A percentile compares a stretch with the other conserved stretches of the same genome.
Evolutionary conservation across 495 filamentous ascomycete genomes (phyloP).

Genomic region (Neurospora sp.): DNA sequence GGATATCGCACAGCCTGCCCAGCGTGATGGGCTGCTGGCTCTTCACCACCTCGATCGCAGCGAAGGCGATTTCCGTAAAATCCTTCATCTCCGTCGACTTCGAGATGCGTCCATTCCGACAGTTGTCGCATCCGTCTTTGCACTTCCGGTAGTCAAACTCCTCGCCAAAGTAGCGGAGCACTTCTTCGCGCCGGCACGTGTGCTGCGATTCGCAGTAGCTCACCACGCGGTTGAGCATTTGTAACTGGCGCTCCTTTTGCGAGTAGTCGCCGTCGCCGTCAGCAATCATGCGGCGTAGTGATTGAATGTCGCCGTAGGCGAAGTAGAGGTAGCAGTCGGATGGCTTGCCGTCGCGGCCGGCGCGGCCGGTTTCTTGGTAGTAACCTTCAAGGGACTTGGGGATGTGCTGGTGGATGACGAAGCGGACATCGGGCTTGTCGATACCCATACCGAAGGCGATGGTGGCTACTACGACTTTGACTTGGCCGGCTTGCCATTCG

Average conservation of each 20-base stretch:
- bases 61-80: constrained; percentile 61
- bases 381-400: constrained; percentile 97
- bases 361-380: constrained; percentile 93
- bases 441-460: constrained; percentile 99
- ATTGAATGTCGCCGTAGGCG: constrained; percentile 55
- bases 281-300: constrained; percentile 64
- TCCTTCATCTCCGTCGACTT: constrained; percentile 56
- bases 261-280: constrained; percentile 60
- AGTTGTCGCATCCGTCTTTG: constrained; percentile 73
- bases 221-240: constrained; percentile 75
- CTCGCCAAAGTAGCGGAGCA: constrained; percentile 89
- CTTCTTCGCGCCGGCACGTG: constrained; percentile 77
- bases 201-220: constrained; percentile 79
- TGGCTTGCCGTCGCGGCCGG: constrained; percentile 77
- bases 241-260: constrained; percentile 70
- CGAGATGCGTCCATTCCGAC: constrained; percentile 46
- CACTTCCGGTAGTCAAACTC: constrained; percentile 62
- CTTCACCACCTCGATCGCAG: constrained; percentile 55
- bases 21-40: constrained; percentile 36
- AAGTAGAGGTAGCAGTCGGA: constrained; percentile 91
- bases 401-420: constrained; percentile 83
- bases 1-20: constrained; percentile 40
- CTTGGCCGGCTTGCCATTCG: constrained; percentile 67
- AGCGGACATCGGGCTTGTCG: constrained; percentile 91
- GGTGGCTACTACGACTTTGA: constrained; percentile 93